These are phyloP conservation scores for Penstemon eatonii DNA, from an alignment of 257 asterid genomes.

Conservation along the genomic window DNA sequence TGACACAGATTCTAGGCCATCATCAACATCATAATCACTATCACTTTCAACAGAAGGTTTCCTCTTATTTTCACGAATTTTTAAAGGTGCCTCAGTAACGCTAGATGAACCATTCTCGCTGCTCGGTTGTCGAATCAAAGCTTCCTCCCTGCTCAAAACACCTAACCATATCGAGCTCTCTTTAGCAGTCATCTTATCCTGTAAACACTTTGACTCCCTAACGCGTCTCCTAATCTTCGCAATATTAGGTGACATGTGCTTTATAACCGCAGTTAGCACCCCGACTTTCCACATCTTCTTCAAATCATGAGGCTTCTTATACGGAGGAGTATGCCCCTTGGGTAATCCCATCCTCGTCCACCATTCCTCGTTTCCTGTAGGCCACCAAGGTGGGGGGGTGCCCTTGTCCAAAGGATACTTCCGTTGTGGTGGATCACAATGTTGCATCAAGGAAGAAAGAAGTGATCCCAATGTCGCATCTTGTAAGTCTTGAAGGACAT, in stretches of 20 bases:
- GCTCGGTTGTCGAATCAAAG: slow-evolving; percentile 50
- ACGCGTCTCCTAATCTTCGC: slow-evolving; percentile 67
- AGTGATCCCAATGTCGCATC: slow-evolving; percentile 60
- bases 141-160: slow-evolving; percentile 73
- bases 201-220: slow-evolving; percentile 74
- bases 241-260: slow-evolving; percentile 85
- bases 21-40: slow-evolving; percentile 78
- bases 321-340: slow-evolving; percentile 41
- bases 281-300: slow-evolving; percentile 64
- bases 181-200: slow-evolving; percentile 93
- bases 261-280: slow-evolving; percentile 58
- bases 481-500: slow-evolving; percentile 51
- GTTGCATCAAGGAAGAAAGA: slow-evolving; percentile 57
- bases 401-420: slow-evolving; percentile 56
- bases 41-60: slow-evolving; percentile 56
- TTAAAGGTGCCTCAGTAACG: slow-evolving; percentile 56
- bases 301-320: slow-evolving; percentile 61
- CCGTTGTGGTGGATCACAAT: slow-evolving; percentile 60
- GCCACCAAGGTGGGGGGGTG: slow-evolving; percentile 65
- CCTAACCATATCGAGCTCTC: slow-evolving; percentile 83
- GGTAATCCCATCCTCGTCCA: slow-evolving; percentile 43
- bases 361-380: slow-evolving; percentile 52
- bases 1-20: slow-evolving; percentile 60
- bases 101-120: slow-evolving; percentile 77
- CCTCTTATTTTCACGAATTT: slow-evolving; percentile 48